Percentiles rank a stretch among this genome's conserved stretches.
phyloP scores from a whole-genome alignment of 441 rosid genomes.

The Arabidopsis hybrid region DNA sequence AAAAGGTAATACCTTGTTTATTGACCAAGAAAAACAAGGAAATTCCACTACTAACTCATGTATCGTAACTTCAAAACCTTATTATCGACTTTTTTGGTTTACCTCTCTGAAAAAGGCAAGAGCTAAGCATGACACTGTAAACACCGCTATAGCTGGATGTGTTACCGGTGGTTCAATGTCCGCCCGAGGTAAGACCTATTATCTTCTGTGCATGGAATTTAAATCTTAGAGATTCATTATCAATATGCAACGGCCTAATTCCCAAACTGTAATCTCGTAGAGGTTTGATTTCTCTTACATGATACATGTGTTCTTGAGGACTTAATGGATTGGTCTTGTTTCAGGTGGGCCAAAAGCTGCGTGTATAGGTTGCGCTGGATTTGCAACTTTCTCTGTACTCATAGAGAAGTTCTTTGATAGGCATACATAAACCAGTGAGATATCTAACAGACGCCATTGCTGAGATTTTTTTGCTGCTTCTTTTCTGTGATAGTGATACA shows the following conservation, averaged over 20 bases:
- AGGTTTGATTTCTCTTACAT: neutral
- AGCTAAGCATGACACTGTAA: conserved; percentile 85
- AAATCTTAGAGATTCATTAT: neutral
- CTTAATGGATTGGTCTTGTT: conserved; percentile 19
- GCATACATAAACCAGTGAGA: conserved; percentile 52
- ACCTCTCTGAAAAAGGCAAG: conserved; percentile 63
- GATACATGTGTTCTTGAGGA: neutral
- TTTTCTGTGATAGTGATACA: conserved; percentile 1
- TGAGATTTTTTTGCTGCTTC: conserved; percentile 27
- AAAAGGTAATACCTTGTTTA: conserved; percentile 61
- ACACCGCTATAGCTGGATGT: conserved; percentile 89
- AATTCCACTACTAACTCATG: neutral
- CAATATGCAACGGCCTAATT: too few relatives aligned
- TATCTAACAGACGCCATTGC: conserved; percentile 31
- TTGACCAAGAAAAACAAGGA: neutral
- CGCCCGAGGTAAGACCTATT: conserved; percentile 61
- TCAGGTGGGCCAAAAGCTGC: conserved; percentile 92
- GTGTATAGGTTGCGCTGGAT: conserved; percentile 92
- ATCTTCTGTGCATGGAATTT: neutral
- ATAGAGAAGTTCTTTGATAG: conserved; percentile 94
- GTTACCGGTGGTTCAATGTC: conserved; percentile 90
- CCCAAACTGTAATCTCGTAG: too few relatives aligned
- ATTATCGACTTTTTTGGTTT: neutral
- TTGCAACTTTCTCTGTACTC: conserved; percentile 88
- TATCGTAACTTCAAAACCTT: conserved; percentile 18